Base-by-base conservation (phyloP, 441 rosid species). In the Theobroma grandiflorum region DNA sequence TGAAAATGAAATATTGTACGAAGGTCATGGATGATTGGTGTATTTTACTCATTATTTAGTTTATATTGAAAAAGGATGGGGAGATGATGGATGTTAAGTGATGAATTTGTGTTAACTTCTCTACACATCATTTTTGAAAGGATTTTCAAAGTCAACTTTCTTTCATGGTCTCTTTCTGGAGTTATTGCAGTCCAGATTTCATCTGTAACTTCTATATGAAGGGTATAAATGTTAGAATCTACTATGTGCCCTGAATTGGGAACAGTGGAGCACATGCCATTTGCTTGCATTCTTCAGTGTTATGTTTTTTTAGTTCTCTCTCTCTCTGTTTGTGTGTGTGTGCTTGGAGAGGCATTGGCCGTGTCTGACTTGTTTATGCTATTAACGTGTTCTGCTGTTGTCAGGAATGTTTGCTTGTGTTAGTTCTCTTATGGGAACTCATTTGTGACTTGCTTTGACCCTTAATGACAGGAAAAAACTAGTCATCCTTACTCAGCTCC, bases 401-500 rank as follows among this genome's bases (percentile, higher is more conserved):
- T 26, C 10, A 12, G 1, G 18, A 69, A 45, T n/a, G 15, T 67
- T 42, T n/a, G 35, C 42, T 64, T 16, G 52, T 67, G 31, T 40
- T 66, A n/a, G 47, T 37, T 37, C 20, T 66, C 33, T 40, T 42
- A 67, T 20, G 5, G 31, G 10, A 67, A 7, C 12, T 69, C 8
- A 16, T 50, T 49, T 33, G 43, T 75, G 52, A 52, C 69, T 82
- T 71, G 38, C 62, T 70, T 58, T 71, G 85, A 82, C 33, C 15
- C 31, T 20, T 64, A 64, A 70, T 71, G 40, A 57, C 59, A 76
- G 43, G 64, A 72, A 43, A 72, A 58, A n/a, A 33, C 69, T 5
- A 18, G 72, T 67, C 22, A 79, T 38, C 40, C 49, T 71, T 52
- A 26, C 58, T 49, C 74, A 33, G 37, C 65, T 82, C 69, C 75